phyloP scores from a whole-genome alignment of 2,329 filamentous ascomycete species.

The Aspergillus fijiensis region DNA sequence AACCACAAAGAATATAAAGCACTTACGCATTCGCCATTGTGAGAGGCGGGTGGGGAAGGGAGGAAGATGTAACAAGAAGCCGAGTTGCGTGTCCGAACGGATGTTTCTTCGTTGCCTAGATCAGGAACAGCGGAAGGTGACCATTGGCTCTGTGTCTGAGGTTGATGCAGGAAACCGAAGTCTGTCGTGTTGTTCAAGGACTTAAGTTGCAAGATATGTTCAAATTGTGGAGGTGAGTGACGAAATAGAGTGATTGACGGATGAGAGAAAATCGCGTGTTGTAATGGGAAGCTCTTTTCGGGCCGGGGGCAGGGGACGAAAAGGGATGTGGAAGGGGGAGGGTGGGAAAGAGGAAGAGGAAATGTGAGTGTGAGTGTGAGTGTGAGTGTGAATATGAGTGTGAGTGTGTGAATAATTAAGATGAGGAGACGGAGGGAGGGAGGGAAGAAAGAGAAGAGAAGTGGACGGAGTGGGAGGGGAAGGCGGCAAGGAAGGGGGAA shows the following conservation, averaged over 20 bases:
- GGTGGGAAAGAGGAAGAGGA: conserved; percentile 12
- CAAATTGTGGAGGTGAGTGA: not conserved
- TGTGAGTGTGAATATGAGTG: too few species aligned
- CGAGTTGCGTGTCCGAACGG: not conserved
- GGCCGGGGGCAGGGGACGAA: conserved; percentile 10
- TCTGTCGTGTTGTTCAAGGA: too few species aligned
- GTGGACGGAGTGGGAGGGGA: conserved; percentile 13
- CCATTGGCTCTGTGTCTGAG: not conserved
- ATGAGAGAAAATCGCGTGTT: conserved; percentile 2
- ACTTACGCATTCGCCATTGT: conserved; percentile 27
- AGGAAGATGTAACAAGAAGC: conserved; percentile 7
- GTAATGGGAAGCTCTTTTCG: not conserved
- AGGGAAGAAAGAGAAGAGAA: conserved; percentile 15
- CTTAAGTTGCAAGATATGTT: too few species aligned
- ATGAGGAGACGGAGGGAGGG: conserved; percentile 18
- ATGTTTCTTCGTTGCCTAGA: not conserved
- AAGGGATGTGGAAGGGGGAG: conserved; percentile 8
- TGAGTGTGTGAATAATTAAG: not conserved
- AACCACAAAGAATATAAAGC: conserved; percentile 1
- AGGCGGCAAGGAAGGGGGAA: conserved; percentile 12
- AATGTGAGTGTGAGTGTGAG: too few species aligned
- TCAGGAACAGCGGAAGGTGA: not conserved
- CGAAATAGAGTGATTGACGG: conserved; percentile 5
- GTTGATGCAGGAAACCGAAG: not conserved
- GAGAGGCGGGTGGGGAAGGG: not conserved